Evolutionary conservation across 345 rosid genomes (phyloP).

Genomic region (Lagerstroemia speciosa): DNA sequence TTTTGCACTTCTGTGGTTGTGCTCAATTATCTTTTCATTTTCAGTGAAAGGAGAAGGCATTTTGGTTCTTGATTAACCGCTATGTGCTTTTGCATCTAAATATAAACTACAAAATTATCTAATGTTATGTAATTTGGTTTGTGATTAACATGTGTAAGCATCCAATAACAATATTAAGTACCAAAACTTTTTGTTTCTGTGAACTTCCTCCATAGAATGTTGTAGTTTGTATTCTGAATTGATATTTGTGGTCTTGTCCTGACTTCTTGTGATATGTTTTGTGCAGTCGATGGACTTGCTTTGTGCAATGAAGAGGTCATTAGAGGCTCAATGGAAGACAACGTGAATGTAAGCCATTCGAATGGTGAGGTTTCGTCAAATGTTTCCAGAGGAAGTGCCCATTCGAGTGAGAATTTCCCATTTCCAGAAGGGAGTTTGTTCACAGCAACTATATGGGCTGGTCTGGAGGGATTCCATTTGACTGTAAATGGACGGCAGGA

Average conservation of each 20-base stretch:
- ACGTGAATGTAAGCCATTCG: constrained; percentile 28
- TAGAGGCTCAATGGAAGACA: constrained; percentile 37
- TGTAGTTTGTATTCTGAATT: neutral
- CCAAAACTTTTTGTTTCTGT: too few relatives aligned
- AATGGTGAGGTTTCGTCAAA: constrained; percentile 21
- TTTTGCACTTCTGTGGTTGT: neutral
- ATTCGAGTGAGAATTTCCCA: constrained; percentile 56
- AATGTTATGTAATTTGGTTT: too few relatives aligned
- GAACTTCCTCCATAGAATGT: too few relatives aligned
- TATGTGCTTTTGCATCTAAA: too few relatives aligned
- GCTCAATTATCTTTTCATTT: neutral
- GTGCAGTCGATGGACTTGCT: constrained; percentile 68
- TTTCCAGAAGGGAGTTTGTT: constrained; percentile 63
- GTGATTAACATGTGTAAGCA: too few relatives aligned
- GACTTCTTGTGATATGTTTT: constrained; percentile 15
- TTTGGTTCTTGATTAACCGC: too few relatives aligned
- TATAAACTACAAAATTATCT: too few relatives aligned
- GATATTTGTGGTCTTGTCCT: neutral
- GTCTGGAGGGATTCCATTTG: constrained; percentile 80
- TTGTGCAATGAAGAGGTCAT: constrained; percentile 60
- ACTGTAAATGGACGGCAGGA: constrained; percentile 83
- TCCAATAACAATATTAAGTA: too few relatives aligned
- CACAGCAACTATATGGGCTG: constrained; percentile 76
- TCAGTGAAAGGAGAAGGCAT: too few relatives aligned
- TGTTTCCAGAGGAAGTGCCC: constrained; percentile 29